Evolutionary conservation across 768 basidiomycete species (phyloP), one percentile per base, ranked within the genome.

Genomic region (Leccinum fibrillosum): DNA sequence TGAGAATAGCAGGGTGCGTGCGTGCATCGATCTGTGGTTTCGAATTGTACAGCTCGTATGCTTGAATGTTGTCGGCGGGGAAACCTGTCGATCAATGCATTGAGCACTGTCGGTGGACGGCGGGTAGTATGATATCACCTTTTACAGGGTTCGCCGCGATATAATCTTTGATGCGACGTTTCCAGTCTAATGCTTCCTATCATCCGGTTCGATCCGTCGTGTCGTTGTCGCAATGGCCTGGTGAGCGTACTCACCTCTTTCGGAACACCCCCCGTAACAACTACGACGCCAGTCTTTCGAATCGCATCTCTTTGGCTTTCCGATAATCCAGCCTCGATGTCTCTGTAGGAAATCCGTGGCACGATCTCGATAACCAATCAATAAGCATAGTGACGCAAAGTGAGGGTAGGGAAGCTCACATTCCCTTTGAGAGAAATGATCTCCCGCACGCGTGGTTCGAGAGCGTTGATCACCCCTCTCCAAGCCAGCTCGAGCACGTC

Each of bases 31-130:
- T 78, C 69, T 91, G 89, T 13, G 81, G 65, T 45, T 74, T 76
- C 4, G 84, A 81, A 71, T 89, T 87, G 76, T 91, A 91, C 13
- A 91, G 66, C 64, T 91, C 89, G 66, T 80, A 91, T 7, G 83
- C 87, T 70, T 90, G 87, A 51, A 87, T 83, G 60, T 89, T 79
- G 37, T 84, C 78, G 3, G 77, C 73, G 0, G 90, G 90, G 62
- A 84, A 88, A 6, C 89, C 88, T 88, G 64, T 1, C 32, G 12
- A 23, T 39, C 8, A 35, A 19, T 13, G 15, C 1, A 17, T 39
- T 51, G 28, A 56, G 21, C 17, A 7, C 9, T 11, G 23, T 12
- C 7, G 17, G 35, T 10, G 23, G 42, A 25, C 17, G 6, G 52
- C 55, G 6, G 23, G 12, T 4, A n/a, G 7, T 15, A n/a, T n/a